Conservation (phyloP, 495 filamentous ascomycete genomes). For the Podospora pseudoanserina region DNA sequence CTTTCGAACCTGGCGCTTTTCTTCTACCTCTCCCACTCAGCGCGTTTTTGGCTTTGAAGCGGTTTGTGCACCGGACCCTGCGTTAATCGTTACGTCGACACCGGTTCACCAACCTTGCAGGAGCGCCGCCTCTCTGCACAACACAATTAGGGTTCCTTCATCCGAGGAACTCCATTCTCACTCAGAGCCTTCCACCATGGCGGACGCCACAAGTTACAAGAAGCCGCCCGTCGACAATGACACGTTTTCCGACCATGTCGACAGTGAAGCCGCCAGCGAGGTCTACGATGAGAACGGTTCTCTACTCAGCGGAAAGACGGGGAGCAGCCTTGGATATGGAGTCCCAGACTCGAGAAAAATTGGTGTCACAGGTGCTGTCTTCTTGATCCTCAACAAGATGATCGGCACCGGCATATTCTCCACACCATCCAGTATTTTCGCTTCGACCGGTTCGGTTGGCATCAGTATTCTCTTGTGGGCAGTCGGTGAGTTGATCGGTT, state of each 20-base stretch:
- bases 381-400: constrained; percentile 57
- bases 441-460: constrained; percentile 42
- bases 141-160: neutral
- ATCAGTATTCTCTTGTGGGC: constrained; percentile 40
- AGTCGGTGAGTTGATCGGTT: constrained; percentile 24
- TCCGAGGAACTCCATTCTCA: neutral
- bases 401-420: constrained; percentile 54
- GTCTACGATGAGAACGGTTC: constrained; percentile 11
- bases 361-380: constrained; percentile 50
- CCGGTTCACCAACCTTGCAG: neutral
- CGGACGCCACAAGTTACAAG: constrained; percentile 11
- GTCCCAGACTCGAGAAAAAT: constrained; percentile 47
- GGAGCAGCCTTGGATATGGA: constrained; percentile 13
- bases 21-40: neutral
- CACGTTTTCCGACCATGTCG: neutral
- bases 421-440: constrained; percentile 43
- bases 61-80: neutral
- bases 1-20: neutral
- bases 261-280: constrained; percentile 19
- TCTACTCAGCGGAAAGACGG: neutral
- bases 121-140: neutral
- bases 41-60: neutral
- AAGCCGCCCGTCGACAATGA: neutral
- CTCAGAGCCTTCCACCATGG: neutral
- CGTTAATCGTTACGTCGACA: neutral